Conservation (phyloP, 1,284 basidiomycete genomes). For the Bondarzewia mesenterica region DNA sequence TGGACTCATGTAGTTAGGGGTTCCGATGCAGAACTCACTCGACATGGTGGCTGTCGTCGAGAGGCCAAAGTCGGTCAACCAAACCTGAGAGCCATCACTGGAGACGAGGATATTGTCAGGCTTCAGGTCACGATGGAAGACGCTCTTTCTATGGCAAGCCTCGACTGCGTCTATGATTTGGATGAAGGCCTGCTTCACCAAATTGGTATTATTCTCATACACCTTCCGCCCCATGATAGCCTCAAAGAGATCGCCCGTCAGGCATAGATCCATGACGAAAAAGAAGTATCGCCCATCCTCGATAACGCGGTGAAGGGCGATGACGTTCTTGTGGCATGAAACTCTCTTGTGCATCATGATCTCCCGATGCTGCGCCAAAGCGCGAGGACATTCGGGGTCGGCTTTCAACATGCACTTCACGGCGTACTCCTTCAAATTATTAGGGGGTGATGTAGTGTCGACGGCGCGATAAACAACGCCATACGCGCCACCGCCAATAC, state of each 20-base stretch:
- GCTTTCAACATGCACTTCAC: constrained; percentile 54
- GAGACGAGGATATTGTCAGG: constrained; percentile 67
- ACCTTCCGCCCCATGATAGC: constrained; percentile 43
- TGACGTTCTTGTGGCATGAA: constrained; percentile 49
- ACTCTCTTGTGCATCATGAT: constrained; percentile 43
- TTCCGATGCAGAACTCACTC: constrained; percentile 42
- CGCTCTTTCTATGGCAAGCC: constrained; percentile 49
- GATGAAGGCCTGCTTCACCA: constrained; percentile 42
- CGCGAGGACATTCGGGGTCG: constrained; percentile 23
- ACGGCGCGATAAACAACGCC: constrained; percentile 28
- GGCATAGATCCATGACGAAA: constrained; percentile 56
- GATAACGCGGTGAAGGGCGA: constrained; percentile 50
- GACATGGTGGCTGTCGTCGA: constrained; percentile 44
- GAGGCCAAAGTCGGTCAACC: constrained; percentile 63
- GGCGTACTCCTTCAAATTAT: constrained; percentile 27
- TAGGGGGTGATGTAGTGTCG: constrained; percentile 14
- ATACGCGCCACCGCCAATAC: constrained; percentile 44
- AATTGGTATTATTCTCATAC: constrained; percentile 42
- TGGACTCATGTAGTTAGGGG: constrained; percentile 58
- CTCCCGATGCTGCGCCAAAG: constrained; percentile 13
- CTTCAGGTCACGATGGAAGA: constrained; percentile 69
- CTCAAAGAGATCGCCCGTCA: constrained; percentile 56
- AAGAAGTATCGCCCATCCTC: constrained; percentile 44
- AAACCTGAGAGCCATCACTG: constrained; percentile 35
- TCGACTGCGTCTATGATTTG: constrained; percentile 59